Evolutionary conservation across 768 basidiomycete genomes (phyloP).

Genomic region (Fibroporia radiculosa): DNA sequence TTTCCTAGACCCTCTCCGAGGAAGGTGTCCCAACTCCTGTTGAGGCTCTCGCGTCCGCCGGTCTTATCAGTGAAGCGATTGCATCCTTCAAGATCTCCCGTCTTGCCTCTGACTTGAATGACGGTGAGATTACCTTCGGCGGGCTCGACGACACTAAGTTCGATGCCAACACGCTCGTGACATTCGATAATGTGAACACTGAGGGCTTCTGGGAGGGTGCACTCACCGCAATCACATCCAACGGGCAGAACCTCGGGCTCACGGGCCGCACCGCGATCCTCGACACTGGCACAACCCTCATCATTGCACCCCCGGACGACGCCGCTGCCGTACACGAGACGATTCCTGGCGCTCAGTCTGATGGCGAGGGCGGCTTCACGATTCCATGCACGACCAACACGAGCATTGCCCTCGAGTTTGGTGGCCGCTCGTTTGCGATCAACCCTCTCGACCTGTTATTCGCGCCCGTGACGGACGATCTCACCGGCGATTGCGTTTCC

Average conservation of each 20-base stretch:
- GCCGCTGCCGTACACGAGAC: constrained; percentile 44
- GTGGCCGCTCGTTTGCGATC: constrained; percentile 51
- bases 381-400: constrained; percentile 58
- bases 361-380: constrained; percentile 44
- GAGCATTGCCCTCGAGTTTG: constrained; percentile 48
- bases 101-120: constrained; percentile 56
- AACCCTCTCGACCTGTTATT: constrained; percentile 61
- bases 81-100: constrained; percentile 79
- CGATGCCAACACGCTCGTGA: constrained; percentile 46
- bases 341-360: constrained; percentile 48
- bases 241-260: constrained; percentile 46
- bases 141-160: constrained; percentile 68
- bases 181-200: constrained; percentile 53
- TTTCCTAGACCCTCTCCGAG: constrained; percentile 47
- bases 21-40: constrained; percentile 61
- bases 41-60: constrained; percentile 54
- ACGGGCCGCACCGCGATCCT: constrained; percentile 61
- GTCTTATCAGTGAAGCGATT: constrained; percentile 55
- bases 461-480: constrained; percentile 42
- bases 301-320: constrained; percentile 36
- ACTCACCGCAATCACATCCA: constrained; percentile 50
- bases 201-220: constrained; percentile 78
- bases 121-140: constrained; percentile 81
- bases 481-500: constrained; percentile 57
- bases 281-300: constrained; percentile 42